Conservation (phyloP, 306 rosid genomes). For the Gastrolobium bilobum region DNA sequence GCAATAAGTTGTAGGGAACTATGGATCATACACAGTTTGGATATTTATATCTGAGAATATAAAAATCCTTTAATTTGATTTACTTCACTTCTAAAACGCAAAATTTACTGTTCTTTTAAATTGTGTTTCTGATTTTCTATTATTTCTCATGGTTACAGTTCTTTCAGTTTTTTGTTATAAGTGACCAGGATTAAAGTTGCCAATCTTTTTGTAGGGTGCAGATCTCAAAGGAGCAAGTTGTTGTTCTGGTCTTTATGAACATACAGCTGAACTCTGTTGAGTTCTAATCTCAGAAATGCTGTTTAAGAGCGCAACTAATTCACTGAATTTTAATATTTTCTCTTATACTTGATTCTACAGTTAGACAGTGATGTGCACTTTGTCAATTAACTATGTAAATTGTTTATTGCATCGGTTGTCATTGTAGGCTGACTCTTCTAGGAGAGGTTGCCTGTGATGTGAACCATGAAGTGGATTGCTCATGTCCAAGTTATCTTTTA, state of each 20-base stretch:
- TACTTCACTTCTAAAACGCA: slow-evolving; percentile 41
- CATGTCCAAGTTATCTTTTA: slow-evolving; percentile 9
- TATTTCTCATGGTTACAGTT: slow-evolving; percentile 37
- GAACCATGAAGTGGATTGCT: slow-evolving; percentile 37
- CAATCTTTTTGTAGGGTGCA: not conserved
- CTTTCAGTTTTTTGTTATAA: slow-evolving; percentile 15
- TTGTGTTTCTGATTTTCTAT: slow-evolving; percentile 43
- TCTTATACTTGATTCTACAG: slow-evolving; percentile 22
- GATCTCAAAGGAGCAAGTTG: slow-evolving; percentile 37
- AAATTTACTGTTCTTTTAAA: slow-evolving; percentile 32
- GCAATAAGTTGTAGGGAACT: slow-evolving; percentile 65
- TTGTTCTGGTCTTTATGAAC: slow-evolving; percentile 36
- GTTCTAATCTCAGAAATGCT: slow-evolving; percentile 1
- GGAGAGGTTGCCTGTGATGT: slow-evolving; percentile 25
- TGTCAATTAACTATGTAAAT: slow-evolving; percentile 21
- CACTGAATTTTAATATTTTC: not conserved
- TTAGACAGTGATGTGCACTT: slow-evolving; percentile 16
- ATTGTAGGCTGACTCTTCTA: not conserved
- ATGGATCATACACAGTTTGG: slow-evolving; percentile 61
- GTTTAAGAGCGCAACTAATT: slow-evolving; percentile 3
- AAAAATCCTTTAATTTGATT: slow-evolving; percentile 53
- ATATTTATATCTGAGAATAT: slow-evolving; percentile 66
- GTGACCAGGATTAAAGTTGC: slow-evolving; percentile 5
- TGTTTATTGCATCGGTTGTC: slow-evolving; percentile 40
- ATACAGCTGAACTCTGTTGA: slow-evolving; percentile 3